Evolutionary conservation across 1,284 basidiomycete genomes (phyloP).

Genomic region (Neotropicomus parvogracilis): DNA sequence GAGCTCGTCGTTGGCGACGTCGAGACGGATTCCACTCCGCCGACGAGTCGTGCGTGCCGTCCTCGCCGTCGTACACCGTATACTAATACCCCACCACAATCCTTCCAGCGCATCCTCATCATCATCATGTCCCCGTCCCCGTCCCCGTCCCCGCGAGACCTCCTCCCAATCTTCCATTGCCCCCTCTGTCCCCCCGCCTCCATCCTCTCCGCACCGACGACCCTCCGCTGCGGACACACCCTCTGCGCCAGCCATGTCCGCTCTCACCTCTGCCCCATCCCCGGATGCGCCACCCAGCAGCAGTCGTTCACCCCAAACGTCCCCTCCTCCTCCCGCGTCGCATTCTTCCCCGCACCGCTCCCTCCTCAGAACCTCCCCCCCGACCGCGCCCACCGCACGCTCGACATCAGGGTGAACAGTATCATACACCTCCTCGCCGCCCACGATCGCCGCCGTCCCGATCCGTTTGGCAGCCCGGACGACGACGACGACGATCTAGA

Average conservation of each 20-base stretch:
- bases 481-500: conserved; percentile 30
- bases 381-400: conserved; percentile 12
- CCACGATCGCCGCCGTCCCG: conserved; percentile 16
- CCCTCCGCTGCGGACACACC: conserved; percentile 56
- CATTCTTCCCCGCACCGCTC: conserved; percentile 31
- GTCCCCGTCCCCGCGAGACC: conserved; percentile 22
- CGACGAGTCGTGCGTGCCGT: conserved; percentile 25
- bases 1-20: conserved; percentile 22
- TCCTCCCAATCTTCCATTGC: conserved; percentile 38
- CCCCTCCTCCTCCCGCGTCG: conserved; percentile 36
- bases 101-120: not conserved
- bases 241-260: conserved; percentile 38
- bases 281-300: conserved; percentile 16
- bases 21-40: conserved; percentile 30
- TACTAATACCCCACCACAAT: not conserved
- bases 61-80: conserved; percentile 16
- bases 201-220: conserved; percentile 43
- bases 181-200: conserved; percentile 38
- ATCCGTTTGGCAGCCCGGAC: conserved; percentile 23
- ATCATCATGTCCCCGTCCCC: conserved; percentile 20
- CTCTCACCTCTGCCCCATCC: conserved; percentile 24
- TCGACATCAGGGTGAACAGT: conserved; percentile 66
- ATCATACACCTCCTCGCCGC: conserved; percentile 46
- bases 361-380: conserved; percentile 13
- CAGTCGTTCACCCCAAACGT: conserved; percentile 26